These are phyloP conservation scores for Boletus barrowsii DNA, from an alignment of 768 basidiomycete species.

Conservation along the genomic window DNA sequence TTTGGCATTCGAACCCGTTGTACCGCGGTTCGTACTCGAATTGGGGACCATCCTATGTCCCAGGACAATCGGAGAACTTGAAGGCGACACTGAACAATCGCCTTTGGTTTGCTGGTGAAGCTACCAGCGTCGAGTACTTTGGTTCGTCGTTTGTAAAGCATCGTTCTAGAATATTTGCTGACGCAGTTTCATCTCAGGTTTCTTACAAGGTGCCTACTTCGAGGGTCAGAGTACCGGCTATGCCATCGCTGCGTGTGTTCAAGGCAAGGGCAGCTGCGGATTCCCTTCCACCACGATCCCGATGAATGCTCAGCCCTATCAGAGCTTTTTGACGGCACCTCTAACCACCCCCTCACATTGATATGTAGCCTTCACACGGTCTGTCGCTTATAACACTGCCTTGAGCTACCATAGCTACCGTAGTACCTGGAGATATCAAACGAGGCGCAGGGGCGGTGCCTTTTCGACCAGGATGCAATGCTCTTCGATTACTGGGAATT, in stretches of 20 bases:
- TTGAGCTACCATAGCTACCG: no score
- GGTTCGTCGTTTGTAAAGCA: constrained; percentile 39
- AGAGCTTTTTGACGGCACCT: constrained; percentile 11
- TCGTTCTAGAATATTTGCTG: not conserved
- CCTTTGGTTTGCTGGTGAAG: constrained; percentile 66
- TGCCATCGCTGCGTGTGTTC: constrained; percentile 43
- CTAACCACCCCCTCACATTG: not conserved
- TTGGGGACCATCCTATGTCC: constrained; percentile 63
- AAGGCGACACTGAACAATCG: constrained; percentile 48
- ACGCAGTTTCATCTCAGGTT: constrained; percentile 35
- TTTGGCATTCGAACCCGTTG: constrained; percentile 53
- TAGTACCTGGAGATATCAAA: no score
- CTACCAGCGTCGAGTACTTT: constrained; percentile 54
- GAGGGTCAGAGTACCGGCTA: constrained; percentile 46
- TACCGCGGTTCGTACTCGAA: constrained; percentile 54
- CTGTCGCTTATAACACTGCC: no score
- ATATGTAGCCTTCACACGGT: no score
- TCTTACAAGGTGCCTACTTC: constrained; percentile 56
- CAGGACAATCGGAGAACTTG: constrained; percentile 52
- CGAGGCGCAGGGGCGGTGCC: no score
- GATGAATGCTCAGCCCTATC: constrained; percentile 35
- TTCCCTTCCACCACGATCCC: constrained; percentile 27
- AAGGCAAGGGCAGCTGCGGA: constrained; percentile 21
- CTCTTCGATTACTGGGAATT: no score
- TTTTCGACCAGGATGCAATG: no score